Conservation (phyloP, 2,329 filamentous ascomycete genomes). For the Onygenales sp. region DNA sequence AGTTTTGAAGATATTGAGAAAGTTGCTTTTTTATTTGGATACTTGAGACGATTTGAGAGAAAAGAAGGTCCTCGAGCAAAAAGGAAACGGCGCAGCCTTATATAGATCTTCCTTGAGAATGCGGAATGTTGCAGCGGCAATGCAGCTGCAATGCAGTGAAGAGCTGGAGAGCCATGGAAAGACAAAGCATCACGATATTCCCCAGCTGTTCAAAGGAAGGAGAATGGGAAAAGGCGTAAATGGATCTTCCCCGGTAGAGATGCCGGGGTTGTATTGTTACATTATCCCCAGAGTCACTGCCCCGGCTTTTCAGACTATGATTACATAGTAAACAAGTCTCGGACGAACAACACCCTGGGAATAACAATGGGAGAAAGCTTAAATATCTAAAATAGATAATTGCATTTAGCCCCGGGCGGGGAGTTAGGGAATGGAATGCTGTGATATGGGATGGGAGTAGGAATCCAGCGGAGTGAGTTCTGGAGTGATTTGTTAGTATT, state of each 20-base stretch:
- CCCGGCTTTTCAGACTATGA: not conserved
- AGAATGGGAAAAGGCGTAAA: not conserved
- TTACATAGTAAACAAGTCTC: not conserved
- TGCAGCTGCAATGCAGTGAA: not conserved
- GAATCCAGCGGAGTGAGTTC: not conserved
- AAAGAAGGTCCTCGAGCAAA: not conserved
- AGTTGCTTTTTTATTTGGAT: too few species aligned
- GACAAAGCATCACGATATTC: too few species aligned
- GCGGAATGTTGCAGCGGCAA: not conserved
- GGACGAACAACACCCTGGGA: not conserved
- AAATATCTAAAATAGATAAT: not conserved
- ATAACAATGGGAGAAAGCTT: too few species aligned
- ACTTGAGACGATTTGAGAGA: not conserved
- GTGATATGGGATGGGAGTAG: not conserved
- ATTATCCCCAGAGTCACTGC: not conserved
- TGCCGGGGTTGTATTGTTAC: not conserved
- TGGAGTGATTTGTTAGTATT: not conserved
- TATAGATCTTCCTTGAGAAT: not conserved
- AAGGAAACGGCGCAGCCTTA: not conserved
- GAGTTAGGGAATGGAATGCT: not conserved
- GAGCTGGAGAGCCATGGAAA: not conserved
- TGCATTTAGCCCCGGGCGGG: not conserved
- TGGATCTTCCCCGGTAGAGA: not conserved
- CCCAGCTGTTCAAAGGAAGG: not conserved
- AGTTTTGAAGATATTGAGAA: conserved; percentile 5